Evolutionary conservation across 257 asterid species (phyloP).

Genomic region (Paulownia fortunei): DNA sequence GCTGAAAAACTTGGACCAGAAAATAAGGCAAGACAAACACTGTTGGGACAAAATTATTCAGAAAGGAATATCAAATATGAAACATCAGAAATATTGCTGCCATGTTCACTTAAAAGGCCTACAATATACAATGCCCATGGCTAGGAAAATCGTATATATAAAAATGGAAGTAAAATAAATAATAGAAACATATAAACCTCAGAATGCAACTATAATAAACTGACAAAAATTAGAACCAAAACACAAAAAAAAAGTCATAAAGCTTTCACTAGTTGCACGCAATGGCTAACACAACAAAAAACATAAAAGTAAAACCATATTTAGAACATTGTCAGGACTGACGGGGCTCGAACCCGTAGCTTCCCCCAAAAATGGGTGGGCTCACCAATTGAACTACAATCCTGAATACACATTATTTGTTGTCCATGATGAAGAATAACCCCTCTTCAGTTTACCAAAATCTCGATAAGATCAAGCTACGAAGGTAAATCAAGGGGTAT

Average conservation of each 20-base stretch:
- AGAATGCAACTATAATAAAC: background rate
- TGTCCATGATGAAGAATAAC: slow-evolving; percentile 23
- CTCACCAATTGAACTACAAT: slow-evolving; percentile 44
- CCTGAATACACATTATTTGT: slow-evolving; percentile 15
- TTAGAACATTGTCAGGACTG: background rate
- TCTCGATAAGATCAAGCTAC: slow-evolving; percentile 11
- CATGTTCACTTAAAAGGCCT: background rate
- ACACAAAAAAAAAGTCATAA: background rate
- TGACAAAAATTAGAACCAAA: background rate
- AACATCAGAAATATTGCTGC: background rate
- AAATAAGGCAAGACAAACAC: background rate
- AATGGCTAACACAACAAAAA: background rate
- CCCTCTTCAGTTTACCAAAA: slow-evolving; percentile 26
- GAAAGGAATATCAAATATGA: background rate
- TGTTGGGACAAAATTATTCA: background rate
- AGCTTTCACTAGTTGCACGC: background rate
- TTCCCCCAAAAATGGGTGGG: slow-evolving; percentile 35
- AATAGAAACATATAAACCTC: too few relatives aligned
- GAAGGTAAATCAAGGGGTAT: slow-evolving; percentile 33
- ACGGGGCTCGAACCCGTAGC: slow-evolving; percentile 44
- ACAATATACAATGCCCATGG: background rate
- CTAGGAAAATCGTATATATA: background rate
- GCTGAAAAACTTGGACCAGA: background rate
- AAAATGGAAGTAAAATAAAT: background rate
- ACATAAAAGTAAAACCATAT: background rate